Percentiles rank a stretch among this genome's conserved stretches.
Conservation (phyloP, 768 basidiomycete species). For the Clitopilus passeckerianus region DNA sequence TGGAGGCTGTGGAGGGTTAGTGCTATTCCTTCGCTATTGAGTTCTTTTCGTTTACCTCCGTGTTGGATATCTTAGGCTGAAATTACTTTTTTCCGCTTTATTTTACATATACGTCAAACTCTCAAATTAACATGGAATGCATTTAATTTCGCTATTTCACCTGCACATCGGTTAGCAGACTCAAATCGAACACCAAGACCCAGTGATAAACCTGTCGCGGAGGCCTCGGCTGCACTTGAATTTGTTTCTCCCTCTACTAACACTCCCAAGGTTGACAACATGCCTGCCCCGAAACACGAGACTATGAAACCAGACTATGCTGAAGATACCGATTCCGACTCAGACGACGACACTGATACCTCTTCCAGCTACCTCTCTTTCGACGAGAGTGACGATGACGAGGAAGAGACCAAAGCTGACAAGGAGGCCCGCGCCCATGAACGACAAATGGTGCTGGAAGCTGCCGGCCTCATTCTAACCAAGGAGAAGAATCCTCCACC, state of each 20-base stretch:
- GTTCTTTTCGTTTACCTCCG: conserved; percentile 55
- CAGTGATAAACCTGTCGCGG: background rate
- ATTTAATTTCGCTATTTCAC: conserved; percentile 8
- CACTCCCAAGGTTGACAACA: background rate
- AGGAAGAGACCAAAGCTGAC: conserved; percentile 45
- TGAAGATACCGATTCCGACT: conserved; percentile 10
- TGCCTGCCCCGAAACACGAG: conserved; percentile 1
- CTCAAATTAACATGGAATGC: conserved; percentile 25
- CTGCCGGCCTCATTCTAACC: conserved; percentile 81
- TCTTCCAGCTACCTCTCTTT: conserved; percentile 30
- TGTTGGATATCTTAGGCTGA: conserved; percentile 69
- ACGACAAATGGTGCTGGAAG: conserved; percentile 77
- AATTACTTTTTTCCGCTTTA: conserved; percentile 57
- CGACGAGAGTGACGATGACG: conserved; percentile 29
- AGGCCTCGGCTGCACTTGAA: conserved; percentile 1
- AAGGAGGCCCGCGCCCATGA: conserved; percentile 65
- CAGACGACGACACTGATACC: conserved; percentile 25
- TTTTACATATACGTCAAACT: conserved; percentile 41
- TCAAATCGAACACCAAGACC: background rate
- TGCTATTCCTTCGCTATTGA: conserved; percentile 48
- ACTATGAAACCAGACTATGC: background rate
- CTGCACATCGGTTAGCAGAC: background rate
- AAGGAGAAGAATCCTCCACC: conserved; percentile 44
- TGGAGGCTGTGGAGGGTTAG: conserved; percentile 91
- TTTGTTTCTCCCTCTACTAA: background rate